Base-by-base conservation (phyloP, 2,329 filamentous ascomycete genomes). In the Fusarium torreyae region DNA sequence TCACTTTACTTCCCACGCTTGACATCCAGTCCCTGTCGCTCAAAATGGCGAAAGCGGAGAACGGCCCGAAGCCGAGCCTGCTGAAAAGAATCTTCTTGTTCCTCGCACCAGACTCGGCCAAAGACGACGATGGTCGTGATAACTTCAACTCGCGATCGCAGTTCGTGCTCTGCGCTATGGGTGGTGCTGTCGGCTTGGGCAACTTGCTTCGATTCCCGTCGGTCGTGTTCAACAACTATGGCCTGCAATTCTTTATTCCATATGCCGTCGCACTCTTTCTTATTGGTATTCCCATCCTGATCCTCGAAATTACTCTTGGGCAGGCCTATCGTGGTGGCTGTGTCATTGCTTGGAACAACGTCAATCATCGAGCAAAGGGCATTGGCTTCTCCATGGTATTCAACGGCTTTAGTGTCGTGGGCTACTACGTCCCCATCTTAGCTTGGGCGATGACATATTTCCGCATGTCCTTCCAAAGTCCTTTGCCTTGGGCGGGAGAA, bases 301-400 rank as follows among this genome's bases (percentile, higher is more conserved):
- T 86, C 7, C 81, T 88, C 24, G 85, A 88, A 64, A 85, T 87
- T 50, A 91, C 90, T 36, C 92, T 92, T 34, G 92, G 92, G 49
- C 91, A 87, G 60, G 84, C 85, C 1, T 87, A 87, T 66, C 84
- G 85, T 5, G 84, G 83, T 26, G 85, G 85, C 14, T 81, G 79
- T 1, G 82, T 86, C 17, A 81, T 86, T 31, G 84, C 85, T 1
- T 87, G 78, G 70, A 81, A 84, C 69, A 84, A 83, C 34, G 78
- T 86, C 56, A 82, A 86, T 68, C 71, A 76, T 20, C 79, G 84
- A 6, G 74, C 86, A 6, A 86, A 84, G 69, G 86, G 86, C 3
- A 81, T 85, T 1, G 86, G 86, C 0, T 73, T 88, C 31, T 82
- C 81, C 0, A 80, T 84, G 14, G 79, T 87, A 11, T 80, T 86